These are phyloP conservation scores for Vitis hybrid DNA, from an alignment of 177 flowering plant species.

Conservation along the genomic window DNA sequence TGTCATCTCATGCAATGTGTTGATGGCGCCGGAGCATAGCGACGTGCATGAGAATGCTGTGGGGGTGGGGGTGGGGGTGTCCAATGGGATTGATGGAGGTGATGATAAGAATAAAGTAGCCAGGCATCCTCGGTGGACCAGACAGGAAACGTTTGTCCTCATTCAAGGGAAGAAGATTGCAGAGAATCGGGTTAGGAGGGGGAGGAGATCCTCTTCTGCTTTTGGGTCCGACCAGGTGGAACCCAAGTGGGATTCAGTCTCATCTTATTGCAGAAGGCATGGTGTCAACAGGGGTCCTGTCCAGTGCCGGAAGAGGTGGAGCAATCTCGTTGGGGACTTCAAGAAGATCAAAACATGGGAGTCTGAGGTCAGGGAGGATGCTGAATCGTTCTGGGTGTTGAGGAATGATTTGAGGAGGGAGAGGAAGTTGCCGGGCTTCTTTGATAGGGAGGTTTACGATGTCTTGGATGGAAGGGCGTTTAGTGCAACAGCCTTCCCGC, in stretches of 20 bases:
- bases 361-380: constrained; percentile 25
- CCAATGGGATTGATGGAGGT: constrained; percentile 2
- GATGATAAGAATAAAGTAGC: constrained; percentile 34
- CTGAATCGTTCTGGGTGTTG: constrained; percentile 71
- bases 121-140: constrained; percentile 77
- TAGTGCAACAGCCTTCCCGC: not conserved
- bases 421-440: constrained; percentile 63
- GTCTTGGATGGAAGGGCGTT: constrained; percentile 39
- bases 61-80: not conserved
- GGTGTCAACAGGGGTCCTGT: constrained; percentile 75
- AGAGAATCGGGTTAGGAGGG: constrained; percentile 49
- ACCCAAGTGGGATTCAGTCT: constrained; percentile 74
- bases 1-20: not conserved
- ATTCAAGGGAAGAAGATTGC: constrained; percentile 70
- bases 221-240: constrained; percentile 39
- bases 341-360: constrained; percentile 82
- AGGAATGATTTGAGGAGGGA: constrained; percentile 67
- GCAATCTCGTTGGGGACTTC: constrained; percentile 65
- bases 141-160: constrained; percentile 75
- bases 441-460: constrained; percentile 69
- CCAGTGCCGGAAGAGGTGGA: constrained; percentile 82
- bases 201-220: constrained; percentile 25
- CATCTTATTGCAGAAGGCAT: constrained; percentile 56
- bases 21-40: constrained; percentile 9
- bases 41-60: constrained; percentile 5